Evolutionary conservation across 2,329 filamentous ascomycete genomes (phyloP).

Genomic region (Colletotrichum eleusines): DNA sequence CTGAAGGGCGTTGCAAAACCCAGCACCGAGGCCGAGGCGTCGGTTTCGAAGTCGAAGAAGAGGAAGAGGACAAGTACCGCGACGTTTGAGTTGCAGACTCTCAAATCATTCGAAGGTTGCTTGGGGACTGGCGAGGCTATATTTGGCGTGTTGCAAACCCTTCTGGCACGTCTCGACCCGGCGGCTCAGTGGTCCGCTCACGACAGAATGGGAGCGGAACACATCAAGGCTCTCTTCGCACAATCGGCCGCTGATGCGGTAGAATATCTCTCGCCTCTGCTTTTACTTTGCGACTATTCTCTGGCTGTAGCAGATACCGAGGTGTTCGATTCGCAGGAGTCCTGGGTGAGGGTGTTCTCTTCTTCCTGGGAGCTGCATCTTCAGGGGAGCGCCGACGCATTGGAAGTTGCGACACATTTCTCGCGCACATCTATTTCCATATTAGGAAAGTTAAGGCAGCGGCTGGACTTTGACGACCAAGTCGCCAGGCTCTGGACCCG

Average conservation of each 20-base stretch:
- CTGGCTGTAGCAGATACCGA: constrained; percentile 50
- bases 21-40: constrained; percentile 45
- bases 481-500: constrained; percentile 56
- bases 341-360: constrained; percentile 62
- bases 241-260: constrained; percentile 61
- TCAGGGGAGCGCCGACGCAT: constrained; percentile 60
- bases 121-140: constrained; percentile 61
- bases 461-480: constrained; percentile 43
- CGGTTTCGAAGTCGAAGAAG: constrained; percentile 53
- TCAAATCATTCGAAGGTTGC: constrained; percentile 57
- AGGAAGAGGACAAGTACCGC: constrained; percentile 58
- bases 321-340: constrained; percentile 53
- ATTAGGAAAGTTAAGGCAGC: constrained; percentile 55
- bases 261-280: constrained; percentile 58
- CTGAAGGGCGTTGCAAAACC: constrained; percentile 67
- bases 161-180: constrained; percentile 60
- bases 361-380: constrained; percentile 67
- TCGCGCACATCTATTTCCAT: constrained; percentile 56
- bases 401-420: constrained; percentile 62
- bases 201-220: constrained; percentile 67
- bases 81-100: constrained; percentile 54
- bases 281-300: constrained; percentile 59
- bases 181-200: constrained; percentile 52
- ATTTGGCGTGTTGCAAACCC: constrained; percentile 59
- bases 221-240: constrained; percentile 69